These are phyloP conservation scores for Candida ipomoeae DNA, from an alignment of 805 yeast genomes.

Conservation along the genomic window DNA sequence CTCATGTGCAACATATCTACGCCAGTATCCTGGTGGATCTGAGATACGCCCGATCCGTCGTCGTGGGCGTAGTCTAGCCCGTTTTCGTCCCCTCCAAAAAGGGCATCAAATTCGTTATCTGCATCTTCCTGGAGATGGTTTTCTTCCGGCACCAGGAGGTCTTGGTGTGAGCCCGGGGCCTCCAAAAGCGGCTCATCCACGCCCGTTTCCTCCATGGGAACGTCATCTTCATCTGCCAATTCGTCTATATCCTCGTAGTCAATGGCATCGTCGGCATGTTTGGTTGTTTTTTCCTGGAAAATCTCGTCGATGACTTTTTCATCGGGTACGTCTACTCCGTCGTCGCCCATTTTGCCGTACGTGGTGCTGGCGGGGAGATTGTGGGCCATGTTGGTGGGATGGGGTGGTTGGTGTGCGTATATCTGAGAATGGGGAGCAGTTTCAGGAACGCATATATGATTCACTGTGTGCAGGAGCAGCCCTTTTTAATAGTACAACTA, in stretches of 20 bases:
- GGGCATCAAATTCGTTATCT: slow-evolving; percentile 38
- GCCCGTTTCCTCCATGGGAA: slow-evolving; percentile 7
- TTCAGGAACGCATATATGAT: no score
- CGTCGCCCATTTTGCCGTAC: slow-evolving; percentile 4
- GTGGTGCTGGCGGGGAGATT: background rate
- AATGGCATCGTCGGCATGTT: slow-evolving; percentile 87
- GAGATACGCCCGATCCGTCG: slow-evolving; percentile 13
- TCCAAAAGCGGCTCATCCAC: background rate
- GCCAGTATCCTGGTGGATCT: slow-evolving; percentile 10
- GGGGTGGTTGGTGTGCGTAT: background rate
- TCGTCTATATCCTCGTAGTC: slow-evolving; percentile 95
- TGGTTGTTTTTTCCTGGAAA: slow-evolving; percentile 36
- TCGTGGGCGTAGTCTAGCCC: slow-evolving; percentile 16
- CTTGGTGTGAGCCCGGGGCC: background rate
- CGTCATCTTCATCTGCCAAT: slow-evolving; percentile 77
- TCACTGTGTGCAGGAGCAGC: background rate
- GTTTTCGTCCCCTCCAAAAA: slow-evolving; percentile 34
- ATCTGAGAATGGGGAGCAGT: no score
- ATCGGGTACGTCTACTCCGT: slow-evolving; percentile 29
- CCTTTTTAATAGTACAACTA: background rate
- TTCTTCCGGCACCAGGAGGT: slow-evolving; percentile 14
- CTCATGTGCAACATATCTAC: slow-evolving; percentile 14
- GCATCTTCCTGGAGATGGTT: slow-evolving; percentile 28
- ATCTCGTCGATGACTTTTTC: slow-evolving; percentile 38
- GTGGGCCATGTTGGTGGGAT: background rate